phyloP scores from a whole-genome alignment of 345 rosid genomes.

The Cardamine resedifolia region DNA sequence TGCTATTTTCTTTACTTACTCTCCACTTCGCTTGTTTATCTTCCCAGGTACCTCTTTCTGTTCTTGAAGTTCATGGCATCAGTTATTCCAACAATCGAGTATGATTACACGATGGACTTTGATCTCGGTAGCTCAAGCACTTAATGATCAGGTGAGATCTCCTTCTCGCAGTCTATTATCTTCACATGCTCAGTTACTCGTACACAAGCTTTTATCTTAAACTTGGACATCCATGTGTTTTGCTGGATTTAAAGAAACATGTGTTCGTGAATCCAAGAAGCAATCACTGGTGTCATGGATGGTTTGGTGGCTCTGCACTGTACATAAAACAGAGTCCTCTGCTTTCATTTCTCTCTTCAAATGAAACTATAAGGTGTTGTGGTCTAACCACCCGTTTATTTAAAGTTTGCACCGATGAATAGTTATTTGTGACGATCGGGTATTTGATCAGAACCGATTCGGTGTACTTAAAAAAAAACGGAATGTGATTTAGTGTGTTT shows the following conservation, averaged over 20 bases:
- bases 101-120: conserved; percentile 93
- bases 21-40: neutral
- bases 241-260: conserved; percentile 2
- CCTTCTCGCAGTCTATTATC: neutral
- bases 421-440: neutral
- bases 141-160: conserved; percentile 43
- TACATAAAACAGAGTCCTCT: conserved; percentile 35
- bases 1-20: neutral
- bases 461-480: neutral
- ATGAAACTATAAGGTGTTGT: conserved; percentile 25
- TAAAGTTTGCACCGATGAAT: conserved; percentile 8
- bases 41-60: conserved; percentile 76
- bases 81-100: conserved; percentile 92
- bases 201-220: conserved; percentile 7
- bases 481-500: conserved; percentile 14
- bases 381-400: conserved; percentile 14
- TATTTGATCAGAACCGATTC: conserved; percentile 2
- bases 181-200: neutral
- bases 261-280: conserved; percentile 20
- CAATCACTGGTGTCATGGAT: conserved; percentile 28
- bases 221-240: neutral
- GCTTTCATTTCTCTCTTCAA: conserved; percentile 9
- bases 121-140: conserved; percentile 90
- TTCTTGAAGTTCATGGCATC: conserved; percentile 94
- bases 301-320: conserved; percentile 32